A percentile compares a stretch with the other conserved stretches of the same genome.
Evolutionary conservation across 495 filamentous ascomycete species (phyloP).

Genomic region (Halenospora varia): DNA sequence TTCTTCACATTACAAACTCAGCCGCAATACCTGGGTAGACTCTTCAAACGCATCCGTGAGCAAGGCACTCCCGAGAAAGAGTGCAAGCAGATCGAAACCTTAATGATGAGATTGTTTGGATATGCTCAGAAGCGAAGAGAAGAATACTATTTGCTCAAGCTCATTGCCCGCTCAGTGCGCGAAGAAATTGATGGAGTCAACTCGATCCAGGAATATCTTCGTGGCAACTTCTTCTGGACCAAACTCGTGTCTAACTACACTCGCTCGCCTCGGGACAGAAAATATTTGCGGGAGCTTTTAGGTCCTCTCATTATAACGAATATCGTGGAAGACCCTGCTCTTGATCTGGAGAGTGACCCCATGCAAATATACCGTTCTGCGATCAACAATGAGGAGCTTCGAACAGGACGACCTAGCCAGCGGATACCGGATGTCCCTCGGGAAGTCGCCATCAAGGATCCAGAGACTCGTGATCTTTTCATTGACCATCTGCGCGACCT

Average conservation of each 20-base stretch:
- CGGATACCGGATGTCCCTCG: conserved; percentile 77
- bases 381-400: conserved; percentile 95
- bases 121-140: conserved; percentile 96
- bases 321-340: conserved; percentile 82
- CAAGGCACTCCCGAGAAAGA: conserved; percentile 87
- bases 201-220: conserved; percentile 77
- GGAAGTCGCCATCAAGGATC: conserved; percentile 89
- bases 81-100: conserved; percentile 80
- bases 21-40: conserved; percentile 83
- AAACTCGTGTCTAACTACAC: conserved; percentile 84
- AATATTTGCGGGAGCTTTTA: conserved; percentile 81
- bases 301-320: conserved; percentile 80
- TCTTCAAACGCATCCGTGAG: conserved; percentile 82
- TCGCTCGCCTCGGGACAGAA: conserved; percentile 86
- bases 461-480: conserved; percentile 86
- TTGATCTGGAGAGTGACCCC: conserved; percentile 95
- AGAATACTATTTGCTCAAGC: conserved; percentile 93
- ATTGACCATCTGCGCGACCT: conserved; percentile 92
- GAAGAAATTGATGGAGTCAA: conserved; percentile 78
- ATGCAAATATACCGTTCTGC: conserved; percentile 94
- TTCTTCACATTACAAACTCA: conserved; percentile 98
- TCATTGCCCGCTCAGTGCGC: conserved; percentile 75
- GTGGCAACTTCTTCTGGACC: conserved; percentile 89
- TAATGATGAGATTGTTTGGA: conserved; percentile 96
- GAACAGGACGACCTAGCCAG: conserved; percentile 77